Conservation (phyloP, 2,329 filamentous ascomycete species). For the Zymoseptoria brevis region DNA sequence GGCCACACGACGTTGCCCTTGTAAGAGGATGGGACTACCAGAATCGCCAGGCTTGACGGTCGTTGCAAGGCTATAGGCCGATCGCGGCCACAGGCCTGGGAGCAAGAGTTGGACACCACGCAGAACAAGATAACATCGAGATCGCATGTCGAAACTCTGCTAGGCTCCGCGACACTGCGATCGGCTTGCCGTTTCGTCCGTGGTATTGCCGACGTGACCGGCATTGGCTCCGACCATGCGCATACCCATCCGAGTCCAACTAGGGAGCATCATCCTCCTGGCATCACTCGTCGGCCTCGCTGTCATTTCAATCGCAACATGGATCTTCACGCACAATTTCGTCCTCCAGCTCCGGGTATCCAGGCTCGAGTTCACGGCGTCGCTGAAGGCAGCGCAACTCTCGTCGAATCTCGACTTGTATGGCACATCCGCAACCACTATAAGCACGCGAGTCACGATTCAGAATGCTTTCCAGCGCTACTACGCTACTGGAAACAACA, state of each 20-base stretch:
- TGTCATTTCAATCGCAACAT: constrained; percentile 70
- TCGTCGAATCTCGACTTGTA: constrained; percentile 71
- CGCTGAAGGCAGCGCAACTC: constrained; percentile 76
- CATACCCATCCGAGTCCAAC: constrained; percentile 79
- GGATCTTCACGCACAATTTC: constrained; percentile 53
- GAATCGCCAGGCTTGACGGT: neutral
- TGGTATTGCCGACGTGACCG: neutral
- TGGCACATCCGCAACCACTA: constrained; percentile 63
- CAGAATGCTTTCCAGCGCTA: constrained; percentile 46
- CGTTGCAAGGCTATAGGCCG: neutral
- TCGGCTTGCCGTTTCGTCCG: neutral
- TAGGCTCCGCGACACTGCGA: neutral
- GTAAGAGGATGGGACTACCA: neutral
- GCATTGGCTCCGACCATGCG: constrained; percentile 52
- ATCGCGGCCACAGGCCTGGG: neutral
- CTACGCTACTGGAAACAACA: constrained; percentile 47
- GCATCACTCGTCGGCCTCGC: constrained; percentile 67
- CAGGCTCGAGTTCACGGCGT: constrained; percentile 68
- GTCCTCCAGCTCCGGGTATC: constrained; percentile 47
- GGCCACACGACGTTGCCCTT: neutral
- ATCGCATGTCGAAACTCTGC: neutral
- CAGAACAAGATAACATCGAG: neutral
- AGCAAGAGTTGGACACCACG: neutral
- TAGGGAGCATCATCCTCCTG: constrained; percentile 69
- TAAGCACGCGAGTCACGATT: constrained; percentile 55